Percentiles rank a stretch among this genome's conserved stretches.
Evolutionary conservation across 2,329 filamentous ascomycete species (phyloP).

Genomic region (Curvularia sp.): DNA sequence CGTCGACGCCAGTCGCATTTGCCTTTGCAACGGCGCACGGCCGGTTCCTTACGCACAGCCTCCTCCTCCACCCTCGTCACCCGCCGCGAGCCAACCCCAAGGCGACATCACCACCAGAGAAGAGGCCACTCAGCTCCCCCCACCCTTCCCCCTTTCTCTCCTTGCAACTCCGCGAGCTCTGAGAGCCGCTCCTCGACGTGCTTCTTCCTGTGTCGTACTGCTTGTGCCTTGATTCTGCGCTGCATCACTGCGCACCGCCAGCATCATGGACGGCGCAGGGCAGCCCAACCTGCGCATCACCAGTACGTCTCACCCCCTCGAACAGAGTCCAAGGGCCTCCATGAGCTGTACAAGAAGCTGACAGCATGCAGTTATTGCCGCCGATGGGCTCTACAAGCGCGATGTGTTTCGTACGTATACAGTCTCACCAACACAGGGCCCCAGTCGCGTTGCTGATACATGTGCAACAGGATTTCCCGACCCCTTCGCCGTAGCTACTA

Average conservation of each 20-base stretch:
- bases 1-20: constrained; percentile 29
- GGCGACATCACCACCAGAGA: constrained; percentile 16
- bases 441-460: constrained; percentile 39
- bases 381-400: constrained; percentile 97
- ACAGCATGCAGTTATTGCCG: constrained; percentile 81
- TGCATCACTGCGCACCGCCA: constrained; percentile 47
- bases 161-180: constrained; percentile 37
- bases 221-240: constrained; percentile 3
- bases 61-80: constrained; percentile 35
- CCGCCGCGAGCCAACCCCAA: constrained; percentile 27
- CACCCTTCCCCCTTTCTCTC: not conserved
- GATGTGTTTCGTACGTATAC: constrained; percentile 91
- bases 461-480: constrained; percentile 82
- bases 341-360: constrained; percentile 27
- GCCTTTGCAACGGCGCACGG: constrained; percentile 39
- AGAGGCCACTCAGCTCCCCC: constrained; percentile 12
- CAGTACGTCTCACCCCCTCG: constrained; percentile 65
- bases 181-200: constrained; percentile 34
- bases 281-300: constrained; percentile 88
- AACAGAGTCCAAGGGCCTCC: constrained; percentile 3
- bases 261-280: constrained; percentile 59
- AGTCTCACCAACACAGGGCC: constrained; percentile 4
- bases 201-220: not conserved
- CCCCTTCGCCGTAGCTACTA: constrained; percentile 94
- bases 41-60: constrained; percentile 38